Evolutionary conservation across 2,329 filamentous ascomycete genomes (phyloP), one percentile per base, ranked within the genome.

Genomic region (Ophiosphaerella narmari): DNA sequence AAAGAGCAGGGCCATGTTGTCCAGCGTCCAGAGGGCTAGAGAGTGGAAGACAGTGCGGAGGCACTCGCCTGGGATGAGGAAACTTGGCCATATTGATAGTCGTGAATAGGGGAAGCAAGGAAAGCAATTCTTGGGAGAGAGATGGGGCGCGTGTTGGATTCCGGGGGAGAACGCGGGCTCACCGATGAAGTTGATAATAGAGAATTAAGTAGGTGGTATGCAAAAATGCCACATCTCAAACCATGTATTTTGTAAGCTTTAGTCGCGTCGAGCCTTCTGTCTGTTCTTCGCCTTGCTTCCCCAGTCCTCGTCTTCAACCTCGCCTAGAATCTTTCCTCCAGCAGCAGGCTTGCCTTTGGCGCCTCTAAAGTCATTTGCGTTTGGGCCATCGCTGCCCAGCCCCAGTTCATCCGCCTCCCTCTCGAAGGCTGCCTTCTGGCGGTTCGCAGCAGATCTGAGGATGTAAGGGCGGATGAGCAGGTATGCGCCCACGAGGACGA

Each of bases 401-500:
- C 60, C 57, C 23, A 75, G 74, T 7, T 79, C 78, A 34, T 76
- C 73, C 6, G 74, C 58, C 33, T 72, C 70, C 50, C 74, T 79
- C 62, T 86, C 85, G 66, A 88, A 78, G 67, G 86, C 79, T 64
- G 80, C 80, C 70, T 86, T 82, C 66, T 89, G 85, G 55, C 80
- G 74, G 63, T 82, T 84, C 52, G 80, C 83, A 61, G 85, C 85
- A 33, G 85, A 73, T 66, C 87, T 87, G 65, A 92, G 80, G 43
- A 92, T 72, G 70, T 90, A 91, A 0, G 89, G 89, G 1, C 90
- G 85, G 21, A 74, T 50, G 44, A 94, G 81, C 57, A 86, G 68
- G 77, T 93, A 95, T 47, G 83, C 86, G 63, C 90, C 84, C 16
- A 91, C 82, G 54, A 91, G 82, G 59, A 85, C 80, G 59, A 90